Evolutionary conservation across 1,139 yeast genomes (phyloP).

Genomic region (Taphrina pruni): DNA sequence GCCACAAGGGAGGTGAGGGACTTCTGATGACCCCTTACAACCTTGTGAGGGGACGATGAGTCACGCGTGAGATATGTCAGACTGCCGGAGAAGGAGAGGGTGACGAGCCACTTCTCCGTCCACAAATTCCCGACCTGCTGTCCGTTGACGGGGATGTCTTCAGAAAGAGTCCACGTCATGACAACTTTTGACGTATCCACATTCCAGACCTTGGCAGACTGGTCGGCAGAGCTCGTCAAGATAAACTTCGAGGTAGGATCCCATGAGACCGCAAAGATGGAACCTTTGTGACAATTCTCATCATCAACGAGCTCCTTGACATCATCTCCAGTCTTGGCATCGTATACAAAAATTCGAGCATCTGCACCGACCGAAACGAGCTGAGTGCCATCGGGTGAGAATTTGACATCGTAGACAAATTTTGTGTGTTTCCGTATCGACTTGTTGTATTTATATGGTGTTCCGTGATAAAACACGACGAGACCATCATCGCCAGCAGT

Average conservation of each 20-base stretch:
- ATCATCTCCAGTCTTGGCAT: constrained; percentile 85
- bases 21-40: constrained; percentile 78
- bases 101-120: constrained; percentile 64
- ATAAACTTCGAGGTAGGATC: constrained; percentile 65
- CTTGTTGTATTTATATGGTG: constrained; percentile 85
- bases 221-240: constrained; percentile 81
- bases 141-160: constrained; percentile 55
- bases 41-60: constrained; percentile 55
- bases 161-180: constrained; percentile 49
- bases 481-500: constrained; percentile 90
- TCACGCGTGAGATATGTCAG: constrained; percentile 63
- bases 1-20: constrained; percentile 67
- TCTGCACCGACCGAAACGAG: constrained; percentile 89
- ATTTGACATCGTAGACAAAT: constrained; percentile 79
- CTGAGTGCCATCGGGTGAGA: constrained; percentile 71
- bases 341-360: constrained; percentile 74
- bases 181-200: constrained; percentile 46
- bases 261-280: constrained; percentile 81
- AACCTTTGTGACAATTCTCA: constrained; percentile 67
- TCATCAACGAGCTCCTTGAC: constrained; percentile 57
- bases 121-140: constrained; percentile 85
- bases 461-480: constrained; percentile 84
- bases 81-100: constrained; percentile 75
- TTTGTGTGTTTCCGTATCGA: constrained; percentile 77
- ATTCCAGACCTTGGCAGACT: constrained; percentile 68